Base-by-base conservation (phyloP, 2,329 filamentous ascomycete species). In the Paecilomyces sp. region DNA sequence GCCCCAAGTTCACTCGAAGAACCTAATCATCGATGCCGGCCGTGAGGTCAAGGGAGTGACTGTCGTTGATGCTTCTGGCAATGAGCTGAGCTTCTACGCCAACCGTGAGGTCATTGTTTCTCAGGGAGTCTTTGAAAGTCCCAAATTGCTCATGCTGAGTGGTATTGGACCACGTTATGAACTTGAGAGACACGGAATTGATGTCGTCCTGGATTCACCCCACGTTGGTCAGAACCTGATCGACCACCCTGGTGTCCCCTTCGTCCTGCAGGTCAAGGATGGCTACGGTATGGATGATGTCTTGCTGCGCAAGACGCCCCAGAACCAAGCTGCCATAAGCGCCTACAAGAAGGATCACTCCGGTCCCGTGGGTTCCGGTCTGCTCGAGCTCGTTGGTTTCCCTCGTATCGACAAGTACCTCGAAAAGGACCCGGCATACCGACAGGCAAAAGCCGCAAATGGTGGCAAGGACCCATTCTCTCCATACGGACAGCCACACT, bases 401-500 rank as follows among this genome's bases (percentile, higher is more conserved):
- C 83, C 84, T 3, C 80, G 84, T 18, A 83, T 85, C 56, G 84
- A 87, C 65, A 67, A 79, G 18, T 66, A 78, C 34, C 73, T 87
- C 0, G 75, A 80, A 58, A 79, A 76, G 41, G 76, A 77, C 58
- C 70, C 74, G 1, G 75, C 78, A 53, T 88, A 86, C 64, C 69
- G 70, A 6, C 71, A 72, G 13, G 73, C 70, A 56, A 79, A 79
- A 61, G 71, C 70, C 9, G 64, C 68, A 3, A 79, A 80, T 57
- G 74, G 69, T 8, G 71, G 70, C 2, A 58, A 70, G 0, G 83
- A 86, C 58, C 83, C 83, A 2, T 85, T 85, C 65, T 78, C 78
- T 1, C 83, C 83, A 0, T 75, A 71, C 3, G 83, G 82, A 7
- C 82, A 86, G 68, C 83, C 84, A 25, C 83, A 86, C 63, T 85